Conservation (phyloP, 2,329 filamentous ascomycete species). For the Fusarium torreyae region DNA sequence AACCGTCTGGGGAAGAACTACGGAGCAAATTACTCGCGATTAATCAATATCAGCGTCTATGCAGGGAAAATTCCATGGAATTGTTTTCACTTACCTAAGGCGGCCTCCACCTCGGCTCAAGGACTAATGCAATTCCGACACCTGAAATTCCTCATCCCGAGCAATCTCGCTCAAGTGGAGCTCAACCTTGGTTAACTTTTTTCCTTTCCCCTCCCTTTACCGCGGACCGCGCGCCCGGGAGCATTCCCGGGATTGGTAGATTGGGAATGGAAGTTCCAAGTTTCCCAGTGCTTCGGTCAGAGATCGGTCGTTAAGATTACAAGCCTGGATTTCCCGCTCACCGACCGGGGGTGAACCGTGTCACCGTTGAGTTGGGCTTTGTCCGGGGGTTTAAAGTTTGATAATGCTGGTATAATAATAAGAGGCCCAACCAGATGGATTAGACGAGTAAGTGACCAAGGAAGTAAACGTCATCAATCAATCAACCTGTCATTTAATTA, state of each 20-base stretch:
- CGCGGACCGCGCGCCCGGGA: slow-evolving; percentile 26
- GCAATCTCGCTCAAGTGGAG: slow-evolving; percentile 41
- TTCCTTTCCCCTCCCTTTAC: slow-evolving; percentile 23
- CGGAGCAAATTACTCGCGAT: slow-evolving; percentile 24
- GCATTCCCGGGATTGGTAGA: slow-evolving; percentile 18
- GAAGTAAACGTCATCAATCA: slow-evolving; percentile 24
- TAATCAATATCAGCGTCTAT: slow-evolving; percentile 16
- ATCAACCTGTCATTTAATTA: slow-evolving; percentile 12
- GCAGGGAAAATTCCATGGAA: slow-evolving; percentile 41
- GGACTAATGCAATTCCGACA: slow-evolving; percentile 3
- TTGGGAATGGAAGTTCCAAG: slow-evolving; percentile 17
- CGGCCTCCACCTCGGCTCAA: slow-evolving; percentile 19
- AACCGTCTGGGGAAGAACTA: slow-evolving; percentile 41
- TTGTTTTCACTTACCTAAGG: slow-evolving; percentile 20
- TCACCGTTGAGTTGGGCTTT: slow-evolving; percentile 8
- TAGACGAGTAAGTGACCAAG: slow-evolving; percentile 1
- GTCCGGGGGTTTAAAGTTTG: slow-evolving; percentile 12
- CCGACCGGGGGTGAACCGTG: slow-evolving; percentile 10
- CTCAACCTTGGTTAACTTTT: slow-evolving; percentile 8
- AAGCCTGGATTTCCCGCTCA: slow-evolving; percentile 16
- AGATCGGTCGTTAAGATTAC: slow-evolving; percentile 28
- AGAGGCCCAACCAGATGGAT: background rate
- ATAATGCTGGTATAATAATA: slow-evolving; percentile 30
- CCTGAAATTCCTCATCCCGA: slow-evolving; percentile 25
- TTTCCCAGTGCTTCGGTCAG: slow-evolving; percentile 31